Percentiles rank a stretch among this genome's conserved stretches.
Evolutionary conservation across 1,284 basidiomycete genomes (phyloP).

Genomic region (Mycena sp.): DNA sequence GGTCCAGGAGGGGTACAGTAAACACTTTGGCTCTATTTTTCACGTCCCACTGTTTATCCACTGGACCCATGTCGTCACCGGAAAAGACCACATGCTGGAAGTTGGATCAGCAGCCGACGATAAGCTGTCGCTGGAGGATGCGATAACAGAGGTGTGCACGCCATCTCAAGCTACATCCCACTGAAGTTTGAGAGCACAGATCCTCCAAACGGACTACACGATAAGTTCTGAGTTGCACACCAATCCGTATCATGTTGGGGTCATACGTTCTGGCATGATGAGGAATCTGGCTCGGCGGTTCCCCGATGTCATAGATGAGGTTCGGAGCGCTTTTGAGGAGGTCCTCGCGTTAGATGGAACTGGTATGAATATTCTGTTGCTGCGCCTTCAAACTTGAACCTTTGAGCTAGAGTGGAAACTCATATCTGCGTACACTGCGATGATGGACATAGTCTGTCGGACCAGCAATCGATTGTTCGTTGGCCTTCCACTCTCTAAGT

Average conservation of each 20-base stretch:
- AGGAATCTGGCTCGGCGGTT: slow-evolving; percentile 26
- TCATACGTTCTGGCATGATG: slow-evolving; percentile 30
- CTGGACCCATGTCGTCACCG: slow-evolving; percentile 19
- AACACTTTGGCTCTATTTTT: background rate
- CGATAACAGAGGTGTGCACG: background rate
- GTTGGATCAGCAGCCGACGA: slow-evolving; percentile 7
- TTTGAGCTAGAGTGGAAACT: slow-evolving; percentile 7
- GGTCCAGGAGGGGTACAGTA: background rate
- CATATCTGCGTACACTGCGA: background rate
- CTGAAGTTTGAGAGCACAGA: background rate
- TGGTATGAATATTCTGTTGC: background rate
- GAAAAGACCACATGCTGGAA: slow-evolving; percentile 2
- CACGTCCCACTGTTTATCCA: slow-evolving; percentile 8
- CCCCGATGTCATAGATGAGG: slow-evolving; percentile 15
- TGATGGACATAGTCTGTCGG: slow-evolving; percentile 9
- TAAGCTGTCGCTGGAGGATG: slow-evolving; percentile 7
- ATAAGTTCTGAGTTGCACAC: background rate
- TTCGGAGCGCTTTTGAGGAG: slow-evolving; percentile 8
- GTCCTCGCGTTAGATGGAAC: slow-evolving; percentile 12
- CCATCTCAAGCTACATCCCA: background rate
- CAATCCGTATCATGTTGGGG: slow-evolving; percentile 29
- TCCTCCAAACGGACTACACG: slow-evolving; percentile 5
- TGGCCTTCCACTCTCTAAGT: slow-evolving; percentile 25
- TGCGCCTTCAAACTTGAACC: background rate
- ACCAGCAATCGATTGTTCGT: slow-evolving; percentile 30